Base-by-base conservation (phyloP, 2,329 filamentous ascomycete species). In the Claviceps digitariae region DNA sequence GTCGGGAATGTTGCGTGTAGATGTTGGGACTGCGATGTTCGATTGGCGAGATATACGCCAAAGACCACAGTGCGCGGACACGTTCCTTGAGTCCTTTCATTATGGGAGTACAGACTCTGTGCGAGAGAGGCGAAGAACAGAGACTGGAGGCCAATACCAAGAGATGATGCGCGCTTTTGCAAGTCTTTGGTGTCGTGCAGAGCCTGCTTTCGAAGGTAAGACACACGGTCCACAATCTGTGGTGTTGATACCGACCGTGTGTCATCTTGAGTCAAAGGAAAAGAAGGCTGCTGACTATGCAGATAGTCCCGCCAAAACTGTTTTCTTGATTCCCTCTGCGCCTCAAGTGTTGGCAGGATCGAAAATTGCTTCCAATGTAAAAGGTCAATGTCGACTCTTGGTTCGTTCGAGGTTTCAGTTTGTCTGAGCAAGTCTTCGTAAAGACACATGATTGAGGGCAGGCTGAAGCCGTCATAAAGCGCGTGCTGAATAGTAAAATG, bases 1-100 rank as follows among this genome's bases (percentile, higher is more conserved):
- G 87, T 93, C 0, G 90, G 90, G 34, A 81, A 83, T 0, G 76
- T 69, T 0, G 46, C 27, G 2, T 59, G 58, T 0, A 71, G 63
- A 2, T 78, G 69, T 1, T 81, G 64, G 3, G 74, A 69, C 3
- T 75, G 69, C 9, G 75, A 67, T 0, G 77, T 75, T 51, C 89
- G 79, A 64, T 94, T 95, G 44, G 89, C 87, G 9, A 95, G 77
- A 65, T 95, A 96, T 23, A 95, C 68, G 2, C 90, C 90, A 50
- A 95, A 75, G 0, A 88, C 69, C 1, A 87, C 57, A n/a, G 52
- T 48, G 2, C 47, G 45, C 45, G 48, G 17, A 40, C 43, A 4
- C 34, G n/a, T 6, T 48, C 41, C 15, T 36, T n/a, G 2, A 40
- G 66, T 41, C 21, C 3, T 47, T 21, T 79, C 71, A 4, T 62